Percentiles rank a stretch among this genome's conserved stretches.
These are phyloP conservation scores for Malassezia globosa DNA, from an alignment of 1,284 basidiomycete genomes.

Conservation along the genomic window DNA sequence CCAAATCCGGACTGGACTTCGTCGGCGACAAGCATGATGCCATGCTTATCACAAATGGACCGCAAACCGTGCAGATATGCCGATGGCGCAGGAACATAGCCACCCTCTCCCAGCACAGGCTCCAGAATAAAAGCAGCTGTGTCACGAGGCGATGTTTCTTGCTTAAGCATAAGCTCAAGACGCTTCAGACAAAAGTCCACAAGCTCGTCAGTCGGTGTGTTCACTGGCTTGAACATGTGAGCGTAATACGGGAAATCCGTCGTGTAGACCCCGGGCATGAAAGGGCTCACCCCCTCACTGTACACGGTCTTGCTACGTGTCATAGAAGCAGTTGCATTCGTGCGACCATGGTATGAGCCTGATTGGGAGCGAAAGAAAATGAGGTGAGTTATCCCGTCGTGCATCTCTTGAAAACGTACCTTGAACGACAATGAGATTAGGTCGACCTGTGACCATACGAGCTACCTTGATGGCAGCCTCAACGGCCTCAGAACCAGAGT, in stretches of 20 bases:
- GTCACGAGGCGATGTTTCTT: constrained; percentile 71
- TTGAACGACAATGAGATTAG: constrained; percentile 84
- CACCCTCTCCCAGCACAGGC: constrained; percentile 81
- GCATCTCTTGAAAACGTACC: no score
- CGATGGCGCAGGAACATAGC: constrained; percentile 77
- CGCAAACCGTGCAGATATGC: constrained; percentile 70
- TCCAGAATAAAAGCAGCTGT: constrained; percentile 86
- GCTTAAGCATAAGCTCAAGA: constrained; percentile 67
- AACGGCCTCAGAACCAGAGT: constrained; percentile 81
- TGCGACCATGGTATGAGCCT: constrained; percentile 44
- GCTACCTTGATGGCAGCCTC: constrained; percentile 63
- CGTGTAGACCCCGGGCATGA: constrained; percentile 76
- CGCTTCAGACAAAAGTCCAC: constrained; percentile 65
- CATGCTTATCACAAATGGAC: constrained; percentile 72
- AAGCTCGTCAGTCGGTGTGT: constrained; percentile 59
- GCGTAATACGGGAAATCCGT: constrained; percentile 89
- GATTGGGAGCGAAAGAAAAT: no score
- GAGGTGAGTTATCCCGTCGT: background rate
- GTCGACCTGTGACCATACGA: constrained; percentile 61
- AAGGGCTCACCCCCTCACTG: constrained; percentile 62
- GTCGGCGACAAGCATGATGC: constrained; percentile 53
- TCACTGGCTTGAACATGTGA: constrained; percentile 59
- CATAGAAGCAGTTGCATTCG: constrained; percentile 65
- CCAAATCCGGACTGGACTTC: constrained; percentile 71
- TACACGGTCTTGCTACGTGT: constrained; percentile 86